Evolutionary conservation across 257 asterid genomes (phyloP).

Genomic region (Forsythia viridissima): DNA sequence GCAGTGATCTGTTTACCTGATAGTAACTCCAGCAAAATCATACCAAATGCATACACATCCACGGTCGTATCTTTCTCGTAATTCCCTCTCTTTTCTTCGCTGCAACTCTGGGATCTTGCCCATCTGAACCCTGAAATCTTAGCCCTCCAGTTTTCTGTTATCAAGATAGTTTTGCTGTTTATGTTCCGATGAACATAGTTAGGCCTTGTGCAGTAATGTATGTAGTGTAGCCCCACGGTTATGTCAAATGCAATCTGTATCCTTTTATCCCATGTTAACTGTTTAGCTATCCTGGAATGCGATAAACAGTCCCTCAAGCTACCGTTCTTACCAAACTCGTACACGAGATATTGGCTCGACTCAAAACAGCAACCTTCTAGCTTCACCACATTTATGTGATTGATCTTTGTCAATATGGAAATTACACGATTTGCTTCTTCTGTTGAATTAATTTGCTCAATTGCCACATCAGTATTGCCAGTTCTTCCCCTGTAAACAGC

Average conservation of each 20-base stretch:
- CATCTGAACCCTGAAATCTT: conserved; percentile 29
- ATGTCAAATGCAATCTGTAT: conserved; percentile 28
- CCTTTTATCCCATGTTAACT: conserved; percentile 24
- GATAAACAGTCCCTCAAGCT: conserved; percentile 26
- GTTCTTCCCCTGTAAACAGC: conserved; percentile 22
- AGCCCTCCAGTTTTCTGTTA: conserved; percentile 23
- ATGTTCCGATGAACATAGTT: conserved; percentile 30
- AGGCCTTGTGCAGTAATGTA: conserved; percentile 30
- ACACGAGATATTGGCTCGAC: conserved; percentile 22
- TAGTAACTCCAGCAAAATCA: conserved; percentile 17
- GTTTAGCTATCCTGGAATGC: conserved; percentile 13
- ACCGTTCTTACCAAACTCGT: conserved; percentile 22
- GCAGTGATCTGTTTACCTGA: conserved; percentile 7
- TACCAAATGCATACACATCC: conserved; percentile 31
- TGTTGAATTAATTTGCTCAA: conserved; percentile 25
- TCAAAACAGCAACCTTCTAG: conserved; percentile 29
- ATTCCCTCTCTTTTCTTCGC: background rate
- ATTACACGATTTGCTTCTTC: conserved; percentile 19
- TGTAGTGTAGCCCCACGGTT: conserved; percentile 32
- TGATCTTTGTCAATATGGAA: conserved; percentile 29
- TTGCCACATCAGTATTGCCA: conserved; percentile 16
- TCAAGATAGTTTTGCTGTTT: conserved; percentile 19
- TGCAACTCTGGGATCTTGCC: conserved; percentile 13
- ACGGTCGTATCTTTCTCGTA: conserved; percentile 4
- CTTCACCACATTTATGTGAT: conserved; percentile 28